Conservation (phyloP, 495 filamentous ascomycete species). For the Articulospora tetracladia region DNA sequence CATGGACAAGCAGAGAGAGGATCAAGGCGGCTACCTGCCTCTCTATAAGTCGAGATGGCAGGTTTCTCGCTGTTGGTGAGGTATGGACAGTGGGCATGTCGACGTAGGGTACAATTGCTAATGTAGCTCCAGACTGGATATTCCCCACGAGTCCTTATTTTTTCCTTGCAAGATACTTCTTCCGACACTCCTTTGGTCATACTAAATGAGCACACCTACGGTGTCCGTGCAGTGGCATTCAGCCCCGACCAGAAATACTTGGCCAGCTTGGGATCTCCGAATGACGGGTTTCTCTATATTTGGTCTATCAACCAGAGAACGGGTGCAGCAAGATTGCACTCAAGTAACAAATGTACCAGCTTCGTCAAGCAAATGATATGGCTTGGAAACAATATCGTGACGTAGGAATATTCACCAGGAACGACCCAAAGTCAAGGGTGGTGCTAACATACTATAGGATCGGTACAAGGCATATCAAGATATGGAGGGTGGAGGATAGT, state of each 20-base stretch:
- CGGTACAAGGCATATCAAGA: conserved; percentile 88
- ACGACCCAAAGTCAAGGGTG: neutral
- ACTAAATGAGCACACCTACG: conserved; percentile 85
- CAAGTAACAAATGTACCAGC: conserved; percentile 91
- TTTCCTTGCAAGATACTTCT: conserved; percentile 72
- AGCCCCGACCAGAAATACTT: conserved; percentile 83
- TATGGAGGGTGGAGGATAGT: conserved; percentile 77
- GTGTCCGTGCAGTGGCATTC: conserved; percentile 84
- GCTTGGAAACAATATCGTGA: conserved; percentile 59
- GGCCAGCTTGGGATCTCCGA: conserved; percentile 79
- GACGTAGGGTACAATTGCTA: conserved; percentile 7
- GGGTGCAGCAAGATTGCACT: conserved; percentile 82
- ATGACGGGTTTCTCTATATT: conserved; percentile 92
- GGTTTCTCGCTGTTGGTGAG: conserved; percentile 88
- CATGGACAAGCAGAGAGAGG: conserved; percentile 81
- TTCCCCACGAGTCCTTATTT: conserved; percentile 85
- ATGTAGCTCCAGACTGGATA: conserved; percentile 67
- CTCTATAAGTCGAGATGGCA: conserved; percentile 84
- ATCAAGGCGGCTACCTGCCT: conserved; percentile 97
- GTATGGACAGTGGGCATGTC: conserved; percentile 34
- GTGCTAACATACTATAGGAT: conserved; percentile 43
- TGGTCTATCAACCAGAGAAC: conserved; percentile 81
- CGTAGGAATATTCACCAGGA: conserved; percentile 36
- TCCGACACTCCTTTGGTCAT: conserved; percentile 81
- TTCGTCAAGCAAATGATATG: conserved; percentile 80